Evolutionary conservation across 441 rosid species (phyloP).

Genomic region (Croton laevigatus): DNA sequence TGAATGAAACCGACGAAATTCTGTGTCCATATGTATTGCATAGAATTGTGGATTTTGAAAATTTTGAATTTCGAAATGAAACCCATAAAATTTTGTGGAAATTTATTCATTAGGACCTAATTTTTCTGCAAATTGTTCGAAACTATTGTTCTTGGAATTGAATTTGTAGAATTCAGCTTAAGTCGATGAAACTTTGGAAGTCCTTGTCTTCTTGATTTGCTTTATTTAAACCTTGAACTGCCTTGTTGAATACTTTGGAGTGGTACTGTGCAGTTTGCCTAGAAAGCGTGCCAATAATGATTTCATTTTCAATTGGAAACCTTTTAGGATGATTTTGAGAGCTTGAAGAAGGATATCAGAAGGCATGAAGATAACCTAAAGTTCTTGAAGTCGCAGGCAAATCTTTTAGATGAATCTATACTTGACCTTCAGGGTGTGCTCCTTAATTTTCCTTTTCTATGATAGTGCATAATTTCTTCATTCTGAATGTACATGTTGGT

Average conservation of each 20-base stretch:
- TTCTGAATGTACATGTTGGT: slow-evolving; percentile 2
- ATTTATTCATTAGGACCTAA: no score
- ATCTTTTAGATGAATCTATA: slow-evolving; percentile 46
- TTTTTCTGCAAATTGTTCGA: no score
- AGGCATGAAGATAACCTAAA: slow-evolving; percentile 47
- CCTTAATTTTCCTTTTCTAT: neutral
- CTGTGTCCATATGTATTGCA: no score
- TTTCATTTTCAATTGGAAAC: neutral
- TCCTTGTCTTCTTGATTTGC: neutral
- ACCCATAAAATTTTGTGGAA: no score
- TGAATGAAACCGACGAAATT: no score
- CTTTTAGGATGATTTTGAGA: slow-evolving; percentile 8
- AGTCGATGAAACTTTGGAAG: neutral
- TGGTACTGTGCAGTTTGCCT: neutral
- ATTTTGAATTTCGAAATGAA: no score
- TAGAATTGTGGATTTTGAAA: no score
- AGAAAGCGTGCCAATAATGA: neutral
- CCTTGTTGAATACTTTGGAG: neutral
- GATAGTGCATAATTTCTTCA: neutral
- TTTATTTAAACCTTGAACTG: no score
- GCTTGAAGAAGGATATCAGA: slow-evolving; percentile 26
- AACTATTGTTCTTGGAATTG: no score
- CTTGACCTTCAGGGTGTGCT: slow-evolving; percentile 53
- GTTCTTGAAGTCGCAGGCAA: slow-evolving; percentile 37
- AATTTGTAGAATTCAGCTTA: no score